A percentile compares a stretch with the other conserved stretches of the same genome.
phyloP scores from a whole-genome alignment of 2,329 filamentous ascomycete species.

The Aspergillus jensenii region DNA sequence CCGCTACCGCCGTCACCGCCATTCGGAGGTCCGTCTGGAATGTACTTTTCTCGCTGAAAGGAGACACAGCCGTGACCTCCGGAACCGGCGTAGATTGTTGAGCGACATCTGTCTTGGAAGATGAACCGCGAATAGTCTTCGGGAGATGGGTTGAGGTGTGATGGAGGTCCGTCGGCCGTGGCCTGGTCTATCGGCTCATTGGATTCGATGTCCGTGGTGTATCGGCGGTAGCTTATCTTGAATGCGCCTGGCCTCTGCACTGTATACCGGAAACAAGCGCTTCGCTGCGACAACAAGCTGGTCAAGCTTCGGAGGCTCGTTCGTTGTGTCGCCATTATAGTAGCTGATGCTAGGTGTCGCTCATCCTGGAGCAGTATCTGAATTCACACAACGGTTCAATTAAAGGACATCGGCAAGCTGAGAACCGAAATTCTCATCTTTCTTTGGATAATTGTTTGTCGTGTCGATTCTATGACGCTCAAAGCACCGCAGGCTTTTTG shows the following conservation, averaged over 20 bases:
- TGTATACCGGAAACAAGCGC: constrained; percentile 14
- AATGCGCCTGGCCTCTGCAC: constrained; percentile 10
- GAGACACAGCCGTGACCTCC: constrained; percentile 94
- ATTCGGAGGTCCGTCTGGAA: constrained; percentile 86
- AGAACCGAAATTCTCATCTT: constrained; percentile 2
- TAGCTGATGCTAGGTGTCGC: constrained; percentile 14
- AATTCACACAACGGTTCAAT: background rate
- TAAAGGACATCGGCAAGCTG: background rate
- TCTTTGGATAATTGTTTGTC: background rate
- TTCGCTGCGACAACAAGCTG: constrained; percentile 18
- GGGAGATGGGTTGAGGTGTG: constrained; percentile 75
- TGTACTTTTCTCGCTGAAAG: constrained; percentile 86
- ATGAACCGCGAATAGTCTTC: constrained; percentile 80
- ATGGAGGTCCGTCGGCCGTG: constrained; percentile 21
- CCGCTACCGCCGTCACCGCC: constrained; percentile 92
- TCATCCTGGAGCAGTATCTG: constrained; percentile 14
- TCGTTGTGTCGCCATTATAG: constrained; percentile 22
- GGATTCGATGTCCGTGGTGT: constrained; percentile 21
- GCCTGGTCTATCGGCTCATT: constrained; percentile 8
- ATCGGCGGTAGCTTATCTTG: constrained; percentile 18
- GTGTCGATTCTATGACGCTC: background rate
- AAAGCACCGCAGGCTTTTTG: background rate
- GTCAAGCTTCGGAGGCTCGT: constrained; percentile 18
- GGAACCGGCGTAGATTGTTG: constrained; percentile 74
- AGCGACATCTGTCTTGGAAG: constrained; percentile 81